Evolutionary conservation across 257 asterid species (phyloP).

Genomic region (Mitragyna speciosa): DNA sequence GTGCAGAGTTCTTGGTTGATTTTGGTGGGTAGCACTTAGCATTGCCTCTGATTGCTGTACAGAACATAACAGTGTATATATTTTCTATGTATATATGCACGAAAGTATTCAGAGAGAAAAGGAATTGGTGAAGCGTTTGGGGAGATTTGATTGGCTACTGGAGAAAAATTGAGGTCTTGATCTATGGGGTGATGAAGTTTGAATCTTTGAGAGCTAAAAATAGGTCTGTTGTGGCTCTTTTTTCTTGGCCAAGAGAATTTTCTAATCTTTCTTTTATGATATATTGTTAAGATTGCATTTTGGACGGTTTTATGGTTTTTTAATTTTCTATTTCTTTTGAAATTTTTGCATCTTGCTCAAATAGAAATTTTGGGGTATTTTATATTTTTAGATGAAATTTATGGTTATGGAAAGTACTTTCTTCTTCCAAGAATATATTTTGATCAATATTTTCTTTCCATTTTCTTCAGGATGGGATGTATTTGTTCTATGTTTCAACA

Average conservation of each 20-base stretch:
- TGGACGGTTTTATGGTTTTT: neutral
- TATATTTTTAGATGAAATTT: neutral
- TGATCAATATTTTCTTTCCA: neutral
- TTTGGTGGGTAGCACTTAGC: slow-evolving; percentile 14
- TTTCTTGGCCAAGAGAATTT: slow-evolving; percentile 38
- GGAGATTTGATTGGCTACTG: slow-evolving; percentile 20
- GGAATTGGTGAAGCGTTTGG: neutral
- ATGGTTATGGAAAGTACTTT: neutral
- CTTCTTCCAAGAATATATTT: neutral
- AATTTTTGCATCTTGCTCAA: too few relatives aligned
- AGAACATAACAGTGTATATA: slow-evolving; percentile 17
- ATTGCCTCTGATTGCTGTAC: slow-evolving; percentile 20
- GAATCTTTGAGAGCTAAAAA: slow-evolving; percentile 23
- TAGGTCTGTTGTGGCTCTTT: slow-evolving; percentile 26
- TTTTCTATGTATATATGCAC: slow-evolving; percentile 14
- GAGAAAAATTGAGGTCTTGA: slow-evolving; percentile 9
- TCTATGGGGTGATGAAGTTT: slow-evolving; percentile 14
- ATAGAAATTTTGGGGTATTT: neutral
- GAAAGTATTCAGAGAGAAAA: neutral
- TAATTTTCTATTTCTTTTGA: neutral
- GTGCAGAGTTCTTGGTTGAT: slow-evolving; percentile 28
- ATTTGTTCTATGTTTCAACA: too few relatives aligned
- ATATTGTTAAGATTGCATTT: neutral
- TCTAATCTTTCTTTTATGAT: neutral
- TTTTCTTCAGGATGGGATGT: neutral